Evolutionary conservation across 441 rosid genomes (phyloP).

Genomic region (Erodium chrysanthum): DNA sequence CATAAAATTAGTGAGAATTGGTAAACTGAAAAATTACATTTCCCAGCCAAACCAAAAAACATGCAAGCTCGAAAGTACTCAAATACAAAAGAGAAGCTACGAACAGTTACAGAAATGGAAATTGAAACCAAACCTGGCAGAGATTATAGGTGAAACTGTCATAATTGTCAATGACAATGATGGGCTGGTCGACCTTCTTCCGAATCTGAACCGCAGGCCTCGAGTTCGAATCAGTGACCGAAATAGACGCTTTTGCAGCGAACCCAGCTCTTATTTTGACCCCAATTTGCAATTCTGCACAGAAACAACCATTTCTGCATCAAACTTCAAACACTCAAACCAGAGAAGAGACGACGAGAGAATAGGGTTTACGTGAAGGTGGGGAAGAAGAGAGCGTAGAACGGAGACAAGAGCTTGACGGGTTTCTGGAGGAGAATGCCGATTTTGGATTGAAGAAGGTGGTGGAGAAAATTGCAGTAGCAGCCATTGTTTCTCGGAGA

Average conservation of each 20-base stretch:
- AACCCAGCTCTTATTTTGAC: slow-evolving; percentile 29
- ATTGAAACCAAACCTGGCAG: slow-evolving; percentile 51
- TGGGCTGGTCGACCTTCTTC: slow-evolving; percentile 34
- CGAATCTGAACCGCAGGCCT: slow-evolving; percentile 21
- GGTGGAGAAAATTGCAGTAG: neutral
- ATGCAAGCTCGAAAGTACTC: neutral
- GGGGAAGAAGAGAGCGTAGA: neutral
- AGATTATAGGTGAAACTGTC: slow-evolving; percentile 95
- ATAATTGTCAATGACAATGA: slow-evolving; percentile 80
- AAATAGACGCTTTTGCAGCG: slow-evolving; percentile 30
- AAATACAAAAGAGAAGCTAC: neutral
- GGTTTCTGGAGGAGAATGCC: neutral
- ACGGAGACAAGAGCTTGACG: neutral
- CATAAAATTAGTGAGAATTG: neutral
- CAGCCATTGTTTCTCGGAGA: neutral
- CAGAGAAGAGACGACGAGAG: neutral
- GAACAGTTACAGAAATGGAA: neutral
- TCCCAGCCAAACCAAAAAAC: slow-evolving; percentile 4
- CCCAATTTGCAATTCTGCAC: slow-evolving; percentile 32
- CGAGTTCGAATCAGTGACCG: slow-evolving; percentile 28
- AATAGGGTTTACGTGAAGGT: neutral
- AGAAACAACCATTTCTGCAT: slow-evolving; percentile 1
- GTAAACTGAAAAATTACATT: neutral
- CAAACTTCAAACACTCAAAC: neutral
- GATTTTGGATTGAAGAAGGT: neutral